Conservation (phyloP, 2,329 filamentous ascomycete genomes). For the Albifimbria verrucaria region DNA sequence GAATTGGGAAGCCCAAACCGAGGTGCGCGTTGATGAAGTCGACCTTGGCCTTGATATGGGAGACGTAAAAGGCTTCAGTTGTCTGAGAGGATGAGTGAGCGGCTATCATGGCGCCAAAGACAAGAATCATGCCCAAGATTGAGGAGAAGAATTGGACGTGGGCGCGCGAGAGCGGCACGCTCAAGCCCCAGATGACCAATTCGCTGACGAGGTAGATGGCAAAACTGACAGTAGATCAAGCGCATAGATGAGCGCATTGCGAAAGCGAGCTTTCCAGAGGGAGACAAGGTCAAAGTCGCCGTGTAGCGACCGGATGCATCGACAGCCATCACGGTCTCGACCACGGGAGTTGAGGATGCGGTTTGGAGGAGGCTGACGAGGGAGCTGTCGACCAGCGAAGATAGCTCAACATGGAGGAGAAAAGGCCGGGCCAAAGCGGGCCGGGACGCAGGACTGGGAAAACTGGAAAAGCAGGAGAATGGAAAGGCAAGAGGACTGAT, state of each 20-base stretch:
- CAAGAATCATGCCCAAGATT: conserved; percentile 43
- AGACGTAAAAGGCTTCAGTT: conserved; percentile 24
- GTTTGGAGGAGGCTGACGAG: background rate
- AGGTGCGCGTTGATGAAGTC: conserved; percentile 50
- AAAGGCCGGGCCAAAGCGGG: no score
- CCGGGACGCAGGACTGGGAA: no score
- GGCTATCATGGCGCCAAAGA: conserved; percentile 32
- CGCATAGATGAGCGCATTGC: conserved; percentile 3
- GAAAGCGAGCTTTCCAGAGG: background rate
- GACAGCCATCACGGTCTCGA: background rate
- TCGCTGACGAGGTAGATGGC: conserved; percentile 39
- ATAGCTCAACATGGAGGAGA: no score
- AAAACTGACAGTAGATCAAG: conserved; percentile 26
- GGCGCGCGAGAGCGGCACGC: conserved; percentile 27
- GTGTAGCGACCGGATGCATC: background rate
- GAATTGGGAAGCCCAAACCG: conserved; percentile 48
- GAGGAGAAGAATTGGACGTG: conserved; percentile 42
- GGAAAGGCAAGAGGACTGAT: no score
- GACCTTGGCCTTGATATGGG: conserved; percentile 32
- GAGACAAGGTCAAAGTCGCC: background rate
- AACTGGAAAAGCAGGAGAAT: no score
- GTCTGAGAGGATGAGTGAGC: conserved; percentile 12
- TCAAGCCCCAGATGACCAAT: conserved; percentile 43
- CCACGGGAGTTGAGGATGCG: background rate
- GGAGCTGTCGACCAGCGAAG: no score